Conservation (phyloP, 805 yeast species). For the Sugiyamaella marilandica region DNA sequence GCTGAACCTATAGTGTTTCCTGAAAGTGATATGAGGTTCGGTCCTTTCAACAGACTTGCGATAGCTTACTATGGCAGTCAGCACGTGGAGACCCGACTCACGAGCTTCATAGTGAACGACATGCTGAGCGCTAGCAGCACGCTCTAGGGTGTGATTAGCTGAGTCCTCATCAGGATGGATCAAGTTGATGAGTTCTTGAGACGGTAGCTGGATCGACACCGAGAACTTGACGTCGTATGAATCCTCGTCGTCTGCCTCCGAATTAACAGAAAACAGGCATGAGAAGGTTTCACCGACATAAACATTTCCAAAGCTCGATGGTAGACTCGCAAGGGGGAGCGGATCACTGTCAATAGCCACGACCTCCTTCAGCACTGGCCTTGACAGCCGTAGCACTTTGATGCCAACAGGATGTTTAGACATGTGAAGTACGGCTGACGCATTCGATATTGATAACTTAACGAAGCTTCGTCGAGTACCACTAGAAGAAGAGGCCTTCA, state of each 20-base stretch:
- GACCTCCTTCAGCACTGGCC: conserved; percentile 25
- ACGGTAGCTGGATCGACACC: conserved; percentile 18
- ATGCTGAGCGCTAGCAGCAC: conserved; percentile 11
- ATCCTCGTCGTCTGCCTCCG: conserved; percentile 1
- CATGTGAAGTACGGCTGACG: background rate
- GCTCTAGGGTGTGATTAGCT: conserved; percentile 1
- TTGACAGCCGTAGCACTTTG: conserved; percentile 29
- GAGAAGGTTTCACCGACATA: conserved; percentile 32
- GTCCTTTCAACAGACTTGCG: background rate
- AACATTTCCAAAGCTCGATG: conserved; percentile 26
- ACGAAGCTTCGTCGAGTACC: too few species aligned
- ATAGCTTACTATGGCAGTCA: conserved; percentile 25
- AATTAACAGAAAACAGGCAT: conserved; percentile 22
- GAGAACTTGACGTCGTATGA: conserved; percentile 13
- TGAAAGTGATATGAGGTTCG: conserved; percentile 16
- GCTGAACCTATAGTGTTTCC: conserved; percentile 28
- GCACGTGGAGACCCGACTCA: conserved; percentile 27
- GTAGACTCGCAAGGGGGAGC: conserved; percentile 20
- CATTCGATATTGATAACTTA: too few species aligned
- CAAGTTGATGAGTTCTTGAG: conserved; percentile 8
- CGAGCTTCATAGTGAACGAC: conserved; percentile 23
- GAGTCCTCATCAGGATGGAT: conserved; percentile 13
- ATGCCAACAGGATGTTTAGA: conserved; percentile 18
- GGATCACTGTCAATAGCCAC: background rate
- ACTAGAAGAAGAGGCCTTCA: too few species aligned